Base-by-base conservation (phyloP, 2,329 filamentous ascomycete species). In the Zalaria obscura region DNA sequence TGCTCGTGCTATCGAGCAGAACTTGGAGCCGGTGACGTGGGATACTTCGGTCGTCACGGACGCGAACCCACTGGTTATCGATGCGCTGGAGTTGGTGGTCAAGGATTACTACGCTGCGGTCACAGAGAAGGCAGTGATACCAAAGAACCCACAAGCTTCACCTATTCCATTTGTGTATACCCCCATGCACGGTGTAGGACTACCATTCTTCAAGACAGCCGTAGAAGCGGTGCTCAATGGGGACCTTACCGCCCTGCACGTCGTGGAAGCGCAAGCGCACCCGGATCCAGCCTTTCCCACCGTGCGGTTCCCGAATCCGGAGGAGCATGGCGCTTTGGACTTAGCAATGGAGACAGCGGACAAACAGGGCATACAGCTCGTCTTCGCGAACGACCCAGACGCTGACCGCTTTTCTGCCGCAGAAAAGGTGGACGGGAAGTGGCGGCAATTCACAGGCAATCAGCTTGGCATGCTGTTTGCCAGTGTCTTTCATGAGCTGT, bases 401-500 rank as follows among this genome's bases (percentile, higher is more conserved):
- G 76, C 76, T 10, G 76, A 80, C 55, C 70, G 76, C 18, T 72
- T 80, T 46, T 73, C 76, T 5, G 72, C 65, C 5, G 76, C 75
- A 3, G 70, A 79, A 52, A 74, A 72, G 50, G 64, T 76, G 3
- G 50, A 62, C 53, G 70, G 67, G 7, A 59, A 57, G 46, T 80
- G 75, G 73, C 68, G 72, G 42, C 68, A 74, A 38, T 72, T 79
- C 51, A 79, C 73, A 0, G 76, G 76, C n/a, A 79, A 80, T 47
- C 73, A 80, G 50, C 61, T 80, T 10, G 76, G 76, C 29, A 65
- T 76, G 11, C 63, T 80, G 6, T 61, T 80, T 7, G 75, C 71
- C 4, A 72, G 72, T 0, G 69, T 75, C 50, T 54, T 78, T 7
- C 62, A 75, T 39, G 68, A 76, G 27, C 65, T 64, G 7, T 65